A percentile compares a stretch with the other conserved stretches of the same genome.
Conservation (phyloP, 169 alveolate species). For the Plasmodium coatneyi region DNA sequence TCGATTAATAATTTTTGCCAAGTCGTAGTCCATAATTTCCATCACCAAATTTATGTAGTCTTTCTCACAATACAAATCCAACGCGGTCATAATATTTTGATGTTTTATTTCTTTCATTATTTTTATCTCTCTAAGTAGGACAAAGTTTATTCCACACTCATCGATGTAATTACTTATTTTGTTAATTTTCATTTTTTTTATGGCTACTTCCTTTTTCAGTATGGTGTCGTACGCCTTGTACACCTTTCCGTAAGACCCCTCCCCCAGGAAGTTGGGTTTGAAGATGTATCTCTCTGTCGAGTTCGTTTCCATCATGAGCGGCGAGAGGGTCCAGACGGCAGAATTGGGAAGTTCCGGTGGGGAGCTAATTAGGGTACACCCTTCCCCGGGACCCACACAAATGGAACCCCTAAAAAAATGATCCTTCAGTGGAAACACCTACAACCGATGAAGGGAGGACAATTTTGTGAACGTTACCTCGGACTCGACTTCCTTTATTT, state of each 20-base stretch:
- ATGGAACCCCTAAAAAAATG: neutral
- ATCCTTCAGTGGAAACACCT: neutral
- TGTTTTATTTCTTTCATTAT: constrained; percentile 91
- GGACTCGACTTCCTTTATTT: neutral
- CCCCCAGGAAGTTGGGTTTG: constrained; percentile 92
- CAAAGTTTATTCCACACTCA: constrained; percentile 91
- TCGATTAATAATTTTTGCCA: constrained; percentile 91
- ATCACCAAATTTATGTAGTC: constrained; percentile 90
- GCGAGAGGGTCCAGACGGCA: neutral
- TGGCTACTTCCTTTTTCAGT: constrained; percentile 88
- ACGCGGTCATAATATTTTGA: constrained; percentile 90
- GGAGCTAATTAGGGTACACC: neutral
- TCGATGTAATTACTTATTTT: constrained; percentile 83
- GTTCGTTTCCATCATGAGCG: constrained; percentile 26
- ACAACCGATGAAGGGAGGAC: neutral
- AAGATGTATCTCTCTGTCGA: constrained; percentile 80
- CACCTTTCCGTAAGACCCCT: constrained; percentile 98
- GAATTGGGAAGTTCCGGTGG: neutral
- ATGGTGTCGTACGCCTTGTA: constrained; percentile 91
- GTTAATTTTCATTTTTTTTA: constrained; percentile 92
- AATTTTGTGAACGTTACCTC: neutral
- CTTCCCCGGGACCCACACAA: neutral
- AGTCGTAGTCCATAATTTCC: constrained; percentile 95
- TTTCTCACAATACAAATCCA: constrained; percentile 89
- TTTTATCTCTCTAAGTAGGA: constrained; percentile 94